phyloP scores from a whole-genome alignment of 805 yeast genomes.

The Wickerhamiella dianesei region DNA sequence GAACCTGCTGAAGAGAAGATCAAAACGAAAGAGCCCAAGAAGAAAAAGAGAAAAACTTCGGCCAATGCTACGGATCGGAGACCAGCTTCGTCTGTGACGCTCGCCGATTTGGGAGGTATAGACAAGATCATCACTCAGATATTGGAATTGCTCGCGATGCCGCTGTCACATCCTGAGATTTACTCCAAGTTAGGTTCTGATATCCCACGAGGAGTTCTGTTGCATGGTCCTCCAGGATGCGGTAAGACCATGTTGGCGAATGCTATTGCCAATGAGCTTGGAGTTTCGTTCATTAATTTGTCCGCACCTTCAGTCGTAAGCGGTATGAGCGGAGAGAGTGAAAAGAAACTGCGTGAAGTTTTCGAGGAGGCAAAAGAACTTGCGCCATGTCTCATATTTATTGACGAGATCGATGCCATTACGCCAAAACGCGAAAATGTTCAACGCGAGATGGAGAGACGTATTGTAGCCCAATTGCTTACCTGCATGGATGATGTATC shows the following conservation, averaged over 20 bases:
- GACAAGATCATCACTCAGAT: constrained; percentile 72
- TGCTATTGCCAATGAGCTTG: constrained; percentile 87
- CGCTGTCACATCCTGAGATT: constrained; percentile 87
- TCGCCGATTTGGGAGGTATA: constrained; percentile 79
- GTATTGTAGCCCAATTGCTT: constrained; percentile 89
- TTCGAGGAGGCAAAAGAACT: constrained; percentile 81
- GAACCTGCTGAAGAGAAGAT: constrained; percentile 6
- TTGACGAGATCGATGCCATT: constrained; percentile 96
- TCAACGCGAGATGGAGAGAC: constrained; percentile 92
- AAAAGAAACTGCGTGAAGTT: constrained; percentile 81
- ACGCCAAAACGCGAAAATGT: constrained; percentile 98
- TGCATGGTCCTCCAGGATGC: constrained; percentile 99
- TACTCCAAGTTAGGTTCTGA: constrained; percentile 79
- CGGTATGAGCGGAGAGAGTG: constrained; percentile 99
- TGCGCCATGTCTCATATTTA: constrained; percentile 87
- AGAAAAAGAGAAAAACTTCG: constrained; percentile 7
- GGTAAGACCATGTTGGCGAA: constrained; percentile 95
- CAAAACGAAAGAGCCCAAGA: constrained; percentile 5
- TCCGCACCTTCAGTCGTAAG: constrained; percentile 95
- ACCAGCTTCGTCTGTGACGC: constrained; percentile 41
- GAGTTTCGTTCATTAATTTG: constrained; percentile 80
- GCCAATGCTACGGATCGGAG: constrained; percentile 5
- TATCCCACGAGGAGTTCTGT: constrained; percentile 82
- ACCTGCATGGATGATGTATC: constrained; percentile 91
- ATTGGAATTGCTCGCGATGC: constrained; percentile 83